Evolutionary conservation across 2,329 filamentous ascomycete genomes (phyloP).

Genomic region (Trichoderma oligosporum): DNA sequence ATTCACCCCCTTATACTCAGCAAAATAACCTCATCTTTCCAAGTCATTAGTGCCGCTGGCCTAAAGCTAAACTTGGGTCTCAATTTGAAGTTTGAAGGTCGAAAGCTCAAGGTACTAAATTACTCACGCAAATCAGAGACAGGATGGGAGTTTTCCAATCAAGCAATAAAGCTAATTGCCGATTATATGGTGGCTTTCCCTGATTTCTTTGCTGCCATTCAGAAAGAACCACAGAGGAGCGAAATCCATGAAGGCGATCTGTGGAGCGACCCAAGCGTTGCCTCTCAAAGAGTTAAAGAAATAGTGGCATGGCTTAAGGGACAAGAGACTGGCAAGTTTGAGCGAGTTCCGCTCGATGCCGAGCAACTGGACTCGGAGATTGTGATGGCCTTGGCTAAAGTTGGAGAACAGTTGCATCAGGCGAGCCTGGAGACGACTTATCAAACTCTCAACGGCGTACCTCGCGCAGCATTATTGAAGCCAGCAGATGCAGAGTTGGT

Average conservation of each 20-base stretch:
- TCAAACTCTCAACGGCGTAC: conserved; percentile 74
- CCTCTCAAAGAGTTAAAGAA: conserved; percentile 81
- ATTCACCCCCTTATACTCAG: conserved; percentile 85
- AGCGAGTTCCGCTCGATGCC: conserved; percentile 92
- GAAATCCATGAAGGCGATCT: conserved; percentile 82
- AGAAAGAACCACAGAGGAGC: conserved; percentile 78
- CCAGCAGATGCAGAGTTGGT: conserved; percentile 95
- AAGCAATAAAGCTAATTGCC: conserved; percentile 74
- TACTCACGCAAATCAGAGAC: conserved; percentile 83
- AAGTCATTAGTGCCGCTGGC: conserved; percentile 72
- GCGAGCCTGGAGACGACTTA: conserved; percentile 52
- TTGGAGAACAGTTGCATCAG: conserved; percentile 61
- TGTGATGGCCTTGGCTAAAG: conserved; percentile 74
- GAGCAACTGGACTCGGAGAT: conserved; percentile 92
- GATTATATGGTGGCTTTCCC: conserved; percentile 94
- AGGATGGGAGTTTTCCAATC: conserved; percentile 93
- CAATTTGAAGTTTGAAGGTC: conserved; percentile 94
- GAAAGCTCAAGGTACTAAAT: conserved; percentile 91
- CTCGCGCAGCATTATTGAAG: conserved; percentile 81
- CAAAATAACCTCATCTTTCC: conserved; percentile 94
- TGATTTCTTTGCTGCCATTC: conserved; percentile 88
- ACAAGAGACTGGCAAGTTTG: conserved; percentile 85
- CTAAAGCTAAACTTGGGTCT: conserved; percentile 85
- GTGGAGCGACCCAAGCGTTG: conserved; percentile 68
- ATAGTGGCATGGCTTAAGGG: conserved; percentile 91